A percentile compares a stretch with the other conserved stretches of the same genome.
Evolutionary conservation across 371 early-diverging fungal species (phyloP).

Genomic region (Circinella umbellata): DNA sequence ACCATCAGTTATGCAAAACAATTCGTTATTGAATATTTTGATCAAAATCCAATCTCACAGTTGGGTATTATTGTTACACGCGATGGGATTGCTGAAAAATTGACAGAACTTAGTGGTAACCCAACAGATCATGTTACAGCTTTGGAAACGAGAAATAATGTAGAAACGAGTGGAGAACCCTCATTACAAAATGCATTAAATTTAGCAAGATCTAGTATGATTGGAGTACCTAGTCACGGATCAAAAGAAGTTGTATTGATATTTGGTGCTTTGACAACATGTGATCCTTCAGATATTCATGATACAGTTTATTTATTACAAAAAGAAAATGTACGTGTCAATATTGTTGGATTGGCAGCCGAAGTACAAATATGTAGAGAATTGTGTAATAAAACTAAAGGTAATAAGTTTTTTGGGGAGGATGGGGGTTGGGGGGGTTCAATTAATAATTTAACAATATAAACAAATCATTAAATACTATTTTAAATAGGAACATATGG

Average conservation of each 20-base stretch:
- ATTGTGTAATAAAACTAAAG: slow-evolving; percentile 78
- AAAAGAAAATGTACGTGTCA: slow-evolving; percentile 76
- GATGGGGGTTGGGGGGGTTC: too few species aligned
- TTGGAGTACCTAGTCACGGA: slow-evolving; percentile 92
- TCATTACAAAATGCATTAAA: slow-evolving; percentile 93
- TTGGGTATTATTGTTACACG: slow-evolving; percentile 87
- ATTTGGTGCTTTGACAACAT: slow-evolving; percentile 88
- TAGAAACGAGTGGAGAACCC: slow-evolving; percentile 87
- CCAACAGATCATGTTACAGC: slow-evolving; percentile 79
- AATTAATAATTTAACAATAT: too few species aligned
- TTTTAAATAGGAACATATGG: slow-evolving; percentile 69
- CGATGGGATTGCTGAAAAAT: slow-evolving; percentile 87
- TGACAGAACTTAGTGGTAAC: slow-evolving; percentile 85
- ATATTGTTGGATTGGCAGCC: slow-evolving; percentile 87
- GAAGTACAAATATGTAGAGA: slow-evolving; percentile 87
- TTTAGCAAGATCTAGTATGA: slow-evolving; percentile 68
- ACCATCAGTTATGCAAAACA: slow-evolving; percentile 69
- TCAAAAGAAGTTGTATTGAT: slow-evolving; percentile 87
- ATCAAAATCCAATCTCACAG: slow-evolving; percentile 95
- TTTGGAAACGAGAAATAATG: slow-evolving; percentile 65
- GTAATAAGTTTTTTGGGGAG: slow-evolving; percentile 32
- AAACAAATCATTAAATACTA: too few species aligned
- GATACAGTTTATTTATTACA: slow-evolving; percentile 76
- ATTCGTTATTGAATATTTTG: slow-evolving; percentile 89
- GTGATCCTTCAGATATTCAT: slow-evolving; percentile 91